These are phyloP conservation scores for Fragaria vesca DNA, from an alignment of 306 rosid genomes.

Conservation along the genomic window DNA sequence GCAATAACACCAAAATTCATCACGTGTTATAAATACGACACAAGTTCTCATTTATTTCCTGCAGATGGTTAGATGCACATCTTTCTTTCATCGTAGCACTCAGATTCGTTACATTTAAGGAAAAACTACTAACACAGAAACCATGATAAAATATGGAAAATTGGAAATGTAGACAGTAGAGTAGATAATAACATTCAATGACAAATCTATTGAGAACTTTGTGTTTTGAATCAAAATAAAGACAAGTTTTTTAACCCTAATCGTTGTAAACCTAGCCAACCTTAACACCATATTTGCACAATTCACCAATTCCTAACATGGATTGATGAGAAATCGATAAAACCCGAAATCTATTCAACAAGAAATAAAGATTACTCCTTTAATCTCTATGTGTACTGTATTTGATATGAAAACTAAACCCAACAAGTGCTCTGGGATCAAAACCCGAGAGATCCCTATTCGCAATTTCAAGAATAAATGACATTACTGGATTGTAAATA, in stretches of 20 bases:
- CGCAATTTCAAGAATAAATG: slow-evolving; percentile 1
- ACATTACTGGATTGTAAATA: neutral
- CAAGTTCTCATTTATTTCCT: neutral
- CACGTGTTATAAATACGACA: neutral
- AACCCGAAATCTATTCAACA: neutral
- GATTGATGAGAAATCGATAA: slow-evolving; percentile 6
- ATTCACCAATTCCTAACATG: neutral
- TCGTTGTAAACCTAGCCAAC: neutral
- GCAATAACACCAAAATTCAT: neutral
- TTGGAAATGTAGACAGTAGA: neutral
- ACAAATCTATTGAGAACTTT: neutral
- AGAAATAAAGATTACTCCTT: neutral
- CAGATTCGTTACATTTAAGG: neutral
- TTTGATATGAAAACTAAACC: slow-evolving; percentile 1
- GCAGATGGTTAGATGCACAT: neutral
- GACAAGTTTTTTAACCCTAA: neutral
- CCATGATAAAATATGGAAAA: neutral
- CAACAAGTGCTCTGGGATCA: neutral
- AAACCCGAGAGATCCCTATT: slow-evolving; percentile 4
- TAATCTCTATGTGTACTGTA: neutral
- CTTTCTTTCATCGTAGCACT: neutral
- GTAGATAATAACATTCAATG: neutral
- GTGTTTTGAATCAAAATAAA: neutral
- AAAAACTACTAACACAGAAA: neutral
- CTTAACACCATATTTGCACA: neutral